Percentiles rank a stretch among this genome's conserved stretches.
phyloP scores from a whole-genome alignment of 768 basidiomycete species.

The Tricholoma saponaceum region DNA sequence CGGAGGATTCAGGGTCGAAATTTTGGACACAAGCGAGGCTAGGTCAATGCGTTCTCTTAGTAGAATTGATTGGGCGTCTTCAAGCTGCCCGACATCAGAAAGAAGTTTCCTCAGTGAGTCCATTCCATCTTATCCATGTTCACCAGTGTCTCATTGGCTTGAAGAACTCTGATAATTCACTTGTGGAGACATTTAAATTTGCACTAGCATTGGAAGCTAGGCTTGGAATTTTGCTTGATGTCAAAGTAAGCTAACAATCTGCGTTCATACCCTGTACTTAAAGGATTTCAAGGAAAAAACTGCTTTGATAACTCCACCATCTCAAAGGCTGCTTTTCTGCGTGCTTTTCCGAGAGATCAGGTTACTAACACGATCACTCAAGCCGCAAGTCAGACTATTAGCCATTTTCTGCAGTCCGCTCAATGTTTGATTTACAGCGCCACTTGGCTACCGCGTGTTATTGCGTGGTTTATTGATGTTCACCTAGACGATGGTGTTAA shows the following conservation, averaged over 20 bases:
- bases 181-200: constrained; percentile 39
- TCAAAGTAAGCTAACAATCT: constrained; percentile 38
- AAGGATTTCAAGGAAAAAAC: constrained; percentile 46
- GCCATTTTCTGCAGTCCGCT: not conserved
- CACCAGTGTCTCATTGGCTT: not conserved
- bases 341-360: constrained; percentile 63
- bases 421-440: constrained; percentile 28
- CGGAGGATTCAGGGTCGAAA: constrained; percentile 5
- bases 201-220: constrained; percentile 52
- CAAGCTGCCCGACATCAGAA: constrained; percentile 39
- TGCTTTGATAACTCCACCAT: constrained; percentile 39
- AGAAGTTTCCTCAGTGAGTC: constrained; percentile 35
- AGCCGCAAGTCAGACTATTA: constrained; percentile 39
- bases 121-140: not conserved
- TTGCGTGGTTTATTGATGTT: constrained; percentile 41
- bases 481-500: constrained; percentile 31
- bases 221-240: constrained; percentile 51
- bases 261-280: not conserved
- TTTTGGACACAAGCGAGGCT: constrained; percentile 48
- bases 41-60: constrained; percentile 58
- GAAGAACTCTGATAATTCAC: constrained; percentile 26
- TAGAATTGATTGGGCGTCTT: constrained; percentile 57
- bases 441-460: constrained; percentile 40
- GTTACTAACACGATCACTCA: constrained; percentile 57
- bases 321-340: constrained; percentile 57